Percentiles rank a stretch among this genome's conserved stretches.
These are phyloP conservation scores for Rossbeevera mucosa DNA, from an alignment of 768 basidiomycete genomes.

Conservation along the genomic window DNA sequence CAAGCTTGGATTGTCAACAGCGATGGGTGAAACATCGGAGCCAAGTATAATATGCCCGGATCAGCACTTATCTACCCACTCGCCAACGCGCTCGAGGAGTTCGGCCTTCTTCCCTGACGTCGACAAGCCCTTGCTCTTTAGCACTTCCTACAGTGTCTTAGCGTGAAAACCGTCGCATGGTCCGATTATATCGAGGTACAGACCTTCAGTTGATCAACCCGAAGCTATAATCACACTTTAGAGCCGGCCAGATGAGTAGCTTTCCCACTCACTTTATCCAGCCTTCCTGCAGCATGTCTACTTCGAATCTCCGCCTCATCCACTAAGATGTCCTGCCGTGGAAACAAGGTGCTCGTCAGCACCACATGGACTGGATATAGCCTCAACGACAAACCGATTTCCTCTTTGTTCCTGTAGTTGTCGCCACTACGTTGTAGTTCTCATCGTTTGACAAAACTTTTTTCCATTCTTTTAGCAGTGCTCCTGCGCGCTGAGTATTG, in stretches of 20 bases:
- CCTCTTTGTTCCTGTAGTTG: conserved; percentile 56
- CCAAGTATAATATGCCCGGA: not conserved
- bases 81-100: conserved; percentile 57
- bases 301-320: conserved; percentile 73
- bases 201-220: conserved; percentile 77
- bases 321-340: conserved; percentile 51
- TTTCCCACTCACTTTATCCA: conserved; percentile 55
- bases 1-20: not conserved
- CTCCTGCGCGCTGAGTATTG: conserved; percentile 55
- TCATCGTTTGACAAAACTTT: conserved; percentile 55
- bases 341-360: not conserved
- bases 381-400: conserved; percentile 52
- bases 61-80: conserved; percentile 50
- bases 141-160: conserved; percentile 53
- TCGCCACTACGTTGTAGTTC: conserved; percentile 50
- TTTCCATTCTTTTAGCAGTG: conserved; percentile 70
- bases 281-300: conserved; percentile 51
- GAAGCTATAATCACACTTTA: conserved; percentile 46
- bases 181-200: conserved; percentile 7
- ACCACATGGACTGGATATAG: not conserved
- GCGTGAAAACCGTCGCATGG: not conserved
- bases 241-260: not conserved
- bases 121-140: conserved; percentile 58
- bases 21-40: not conserved
- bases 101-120: conserved; percentile 71